Evolutionary conservation across 805 yeast species (phyloP).

Genomic region (Brettanomyces custersianus): DNA sequence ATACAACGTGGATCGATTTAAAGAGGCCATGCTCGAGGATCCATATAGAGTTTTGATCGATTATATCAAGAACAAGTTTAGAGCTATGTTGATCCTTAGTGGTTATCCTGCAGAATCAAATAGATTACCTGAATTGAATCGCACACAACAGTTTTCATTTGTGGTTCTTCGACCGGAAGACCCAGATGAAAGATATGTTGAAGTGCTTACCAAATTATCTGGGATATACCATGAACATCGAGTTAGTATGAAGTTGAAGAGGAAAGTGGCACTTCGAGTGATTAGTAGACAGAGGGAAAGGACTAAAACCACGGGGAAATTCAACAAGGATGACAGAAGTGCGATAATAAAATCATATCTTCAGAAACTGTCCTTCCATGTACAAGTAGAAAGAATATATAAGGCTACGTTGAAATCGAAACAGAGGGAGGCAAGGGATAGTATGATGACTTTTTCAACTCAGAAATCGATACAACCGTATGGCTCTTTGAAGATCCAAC

Average conservation of each 20-base stretch:
- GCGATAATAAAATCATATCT: constrained; percentile 40
- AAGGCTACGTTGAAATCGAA: constrained; percentile 31
- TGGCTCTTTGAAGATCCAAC: constrained; percentile 11
- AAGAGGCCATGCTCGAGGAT: constrained; percentile 34
- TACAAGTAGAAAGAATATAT: constrained; percentile 59
- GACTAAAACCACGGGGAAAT: constrained; percentile 6
- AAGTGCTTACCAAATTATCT: constrained; percentile 33
- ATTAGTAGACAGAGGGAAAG: constrained; percentile 12
- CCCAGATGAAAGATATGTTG: constrained; percentile 35
- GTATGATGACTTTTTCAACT: constrained; percentile 3
- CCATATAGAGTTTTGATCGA: constrained; percentile 61
- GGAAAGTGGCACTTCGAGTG: constrained; percentile 30
- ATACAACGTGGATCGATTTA: constrained; percentile 42
- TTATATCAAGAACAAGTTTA: constrained; percentile 56
- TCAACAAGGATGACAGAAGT: constrained; percentile 33
- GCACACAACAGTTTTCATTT: constrained; percentile 25
- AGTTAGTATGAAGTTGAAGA: constrained; percentile 29
- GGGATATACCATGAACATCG: constrained; percentile 52
- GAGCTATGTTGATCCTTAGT: constrained; percentile 49
- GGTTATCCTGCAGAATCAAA: constrained; percentile 35
- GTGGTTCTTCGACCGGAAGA: constrained; percentile 32
- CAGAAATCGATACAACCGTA: constrained; percentile 9
- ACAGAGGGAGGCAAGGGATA: constrained; percentile 6
- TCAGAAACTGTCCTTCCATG: constrained; percentile 43
- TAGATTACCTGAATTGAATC: constrained; percentile 19